phyloP scores from a whole-genome alignment of 495 filamentous ascomycete genomes.

The Penicillium odoratum region DNA sequence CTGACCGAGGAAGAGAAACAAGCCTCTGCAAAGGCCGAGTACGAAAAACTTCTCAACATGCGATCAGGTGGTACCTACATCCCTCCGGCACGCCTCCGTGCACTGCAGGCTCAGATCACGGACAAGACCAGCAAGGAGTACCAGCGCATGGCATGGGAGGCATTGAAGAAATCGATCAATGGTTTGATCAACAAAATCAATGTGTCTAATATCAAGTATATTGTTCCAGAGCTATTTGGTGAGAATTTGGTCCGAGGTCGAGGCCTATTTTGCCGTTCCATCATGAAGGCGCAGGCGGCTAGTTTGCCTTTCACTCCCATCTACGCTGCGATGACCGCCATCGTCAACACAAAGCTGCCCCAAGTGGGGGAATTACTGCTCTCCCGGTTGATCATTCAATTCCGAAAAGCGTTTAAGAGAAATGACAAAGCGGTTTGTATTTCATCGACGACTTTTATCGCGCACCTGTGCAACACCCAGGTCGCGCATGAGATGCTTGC shows the following conservation, averaged over 20 bases:
- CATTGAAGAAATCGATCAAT: conserved; percentile 97
- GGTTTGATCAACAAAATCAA: conserved; percentile 99
- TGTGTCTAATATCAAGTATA: conserved; percentile 93
- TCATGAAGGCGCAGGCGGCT: conserved; percentile 97
- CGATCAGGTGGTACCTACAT: conserved; percentile 95
- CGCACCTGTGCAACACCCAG: conserved; percentile 92
- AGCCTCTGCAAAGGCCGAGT: conserved; percentile 80
- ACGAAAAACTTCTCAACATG: conserved; percentile 84
- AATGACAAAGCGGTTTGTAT: conserved; percentile 96
- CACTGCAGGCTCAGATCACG: conserved; percentile 93
- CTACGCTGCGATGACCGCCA: conserved; percentile 90
- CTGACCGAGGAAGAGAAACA: conserved; percentile 83
- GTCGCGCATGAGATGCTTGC: conserved; percentile 91
- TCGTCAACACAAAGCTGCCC: conserved; percentile 96
- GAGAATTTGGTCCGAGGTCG: conserved; percentile 92
- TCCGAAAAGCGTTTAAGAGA: conserved; percentile 91
- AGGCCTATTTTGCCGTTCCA: conserved; percentile 88
- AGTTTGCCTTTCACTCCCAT: conserved; percentile 95
- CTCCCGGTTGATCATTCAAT: conserved; percentile 84
- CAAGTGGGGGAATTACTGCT: conserved; percentile 89
- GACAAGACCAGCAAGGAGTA: conserved; percentile 96
- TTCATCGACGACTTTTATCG: conserved; percentile 88
- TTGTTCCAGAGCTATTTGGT: conserved; percentile 90
- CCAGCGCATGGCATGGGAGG: conserved; percentile 99
- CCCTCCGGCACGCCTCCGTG: conserved; percentile 84